Conservation (phyloP, 495 filamentous ascomycete genomes). For the Aspergillus taichungensis region DNA sequence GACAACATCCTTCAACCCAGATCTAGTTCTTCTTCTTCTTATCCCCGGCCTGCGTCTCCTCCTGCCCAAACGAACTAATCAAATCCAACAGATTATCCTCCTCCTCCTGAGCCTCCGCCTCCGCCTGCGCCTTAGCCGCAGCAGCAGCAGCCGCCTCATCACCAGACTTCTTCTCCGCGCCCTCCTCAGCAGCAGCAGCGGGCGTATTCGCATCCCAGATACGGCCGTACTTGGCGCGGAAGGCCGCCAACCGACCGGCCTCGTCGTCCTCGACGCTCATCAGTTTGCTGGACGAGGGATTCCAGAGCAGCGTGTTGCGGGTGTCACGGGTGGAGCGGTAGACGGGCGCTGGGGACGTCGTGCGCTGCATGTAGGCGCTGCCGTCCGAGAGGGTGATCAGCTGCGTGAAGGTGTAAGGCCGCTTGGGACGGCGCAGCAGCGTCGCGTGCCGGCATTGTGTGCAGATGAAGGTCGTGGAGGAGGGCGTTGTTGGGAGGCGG, state of each 20-base stretch:
- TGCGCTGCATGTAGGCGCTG: slow-evolving; percentile 75
- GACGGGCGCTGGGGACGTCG: slow-evolving; percentile 72
- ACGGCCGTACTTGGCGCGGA: slow-evolving; percentile 74
- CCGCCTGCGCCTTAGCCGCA: slow-evolving; percentile 7
- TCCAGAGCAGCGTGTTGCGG: slow-evolving; percentile 83
- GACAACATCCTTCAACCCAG: background rate
- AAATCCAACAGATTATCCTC: slow-evolving; percentile 60
- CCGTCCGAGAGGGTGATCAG: slow-evolving; percentile 92
- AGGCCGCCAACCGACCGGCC: slow-evolving; percentile 80
- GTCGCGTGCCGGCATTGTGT: slow-evolving; percentile 66
- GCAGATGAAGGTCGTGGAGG: slow-evolving; percentile 36
- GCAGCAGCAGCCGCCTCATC: slow-evolving; percentile 20
- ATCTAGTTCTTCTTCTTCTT: slow-evolving; percentile 27
- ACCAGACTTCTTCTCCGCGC: slow-evolving; percentile 5
- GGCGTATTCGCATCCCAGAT: slow-evolving; percentile 60
- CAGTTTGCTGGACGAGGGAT: slow-evolving; percentile 68
- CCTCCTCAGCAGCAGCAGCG: slow-evolving; percentile 8
- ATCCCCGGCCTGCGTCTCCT: slow-evolving; percentile 20
- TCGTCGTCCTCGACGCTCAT: slow-evolving; percentile 89
- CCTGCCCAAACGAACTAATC: slow-evolving; percentile 54
- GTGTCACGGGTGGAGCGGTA: slow-evolving; percentile 75
- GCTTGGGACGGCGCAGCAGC: slow-evolving; percentile 77
- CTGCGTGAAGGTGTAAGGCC: slow-evolving; percentile 95
- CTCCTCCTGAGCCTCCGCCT: slow-evolving; percentile 30
- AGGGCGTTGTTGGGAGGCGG: slow-evolving; percentile 7